Conservation (phyloP, 768 basidiomycete species). For the Phallus indusiatus region DNA sequence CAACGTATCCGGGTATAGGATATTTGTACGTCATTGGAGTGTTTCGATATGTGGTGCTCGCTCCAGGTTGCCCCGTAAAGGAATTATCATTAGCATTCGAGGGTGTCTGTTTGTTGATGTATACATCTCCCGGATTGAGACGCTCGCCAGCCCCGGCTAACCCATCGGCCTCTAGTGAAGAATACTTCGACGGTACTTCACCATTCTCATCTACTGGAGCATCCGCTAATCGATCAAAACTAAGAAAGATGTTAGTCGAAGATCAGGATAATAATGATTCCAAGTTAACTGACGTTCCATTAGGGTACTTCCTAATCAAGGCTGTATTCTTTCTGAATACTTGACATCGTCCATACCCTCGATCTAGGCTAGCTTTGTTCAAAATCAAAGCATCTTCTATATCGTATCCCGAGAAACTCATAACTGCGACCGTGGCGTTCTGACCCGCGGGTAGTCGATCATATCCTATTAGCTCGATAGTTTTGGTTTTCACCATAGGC, state of each 20-base stretch:
- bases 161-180: constrained; percentile 87
- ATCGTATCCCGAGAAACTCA: constrained; percentile 99
- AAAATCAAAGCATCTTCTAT: constrained; percentile 98
- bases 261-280: background rate
- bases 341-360: constrained; percentile 96
- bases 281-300: constrained; percentile 74
- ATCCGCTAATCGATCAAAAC: constrained; percentile 90
- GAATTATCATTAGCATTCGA: constrained; percentile 89
- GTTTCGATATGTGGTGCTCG: constrained; percentile 83
- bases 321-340: constrained; percentile 94
- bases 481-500: constrained; percentile 99
- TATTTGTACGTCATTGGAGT: constrained; percentile 90
- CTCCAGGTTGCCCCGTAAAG: constrained; percentile 67
- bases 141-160: constrained; percentile 92
- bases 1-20: constrained; percentile 87
- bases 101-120: constrained; percentile 95
- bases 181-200: constrained; percentile 71
- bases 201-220: constrained; percentile 82
- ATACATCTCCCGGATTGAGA: constrained; percentile 86
- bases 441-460: constrained; percentile 96
- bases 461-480: constrained; percentile 94
- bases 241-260: constrained; percentile 20
- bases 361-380: constrained; percentile 93
- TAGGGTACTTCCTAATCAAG: constrained; percentile 90
- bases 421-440: constrained; percentile 96